Base-by-base conservation (phyloP, 805 yeast species). In the Cyberlindnera euphorbiiphila region DNA sequence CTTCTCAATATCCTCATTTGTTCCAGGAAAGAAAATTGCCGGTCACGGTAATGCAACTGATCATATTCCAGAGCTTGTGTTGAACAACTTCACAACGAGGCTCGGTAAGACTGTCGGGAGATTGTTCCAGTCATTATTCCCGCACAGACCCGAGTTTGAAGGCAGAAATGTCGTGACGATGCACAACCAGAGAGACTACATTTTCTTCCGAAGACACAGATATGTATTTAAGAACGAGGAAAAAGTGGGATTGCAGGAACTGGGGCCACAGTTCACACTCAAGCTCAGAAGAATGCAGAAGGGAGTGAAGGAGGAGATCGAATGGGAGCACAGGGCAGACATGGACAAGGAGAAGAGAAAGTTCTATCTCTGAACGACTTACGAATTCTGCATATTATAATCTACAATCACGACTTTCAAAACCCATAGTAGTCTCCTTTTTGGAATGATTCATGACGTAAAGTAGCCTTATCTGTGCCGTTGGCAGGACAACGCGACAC, bases 311-410 rank as follows among this genome's bases (percentile, higher is more conserved):
- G 95, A 87, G 49, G 98, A 91, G 54, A 71, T 85, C 19, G 96
- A 87, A 54, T 91, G 98, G 97, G 97, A 93, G 62, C 95, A 88
- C 65, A 77, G 86, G 51, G 81, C 96, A 4, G 95, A 85, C 48
- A 89, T 93, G 98, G 98, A 93, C 61, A 82, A 83, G 54, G 97
- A 91, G 61, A 91, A 89, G 78, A 80, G 81, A 64, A 88, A 86
- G 74, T 91, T 91, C 59, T 82, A 87, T 57, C 65, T 91, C 50
- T 91, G 67, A 54, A 32, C 13, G 6, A 14, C 14, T 12, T 34
- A 3, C 23, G 11, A 4, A 19, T 25, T 12, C 29, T 18, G 21
- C 13, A 30, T 29, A 14, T 13, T 11, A 25, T 25, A 21, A 24
- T 16, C 10, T 29, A 14, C 20, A 30, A 15, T 39, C 10, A 31